Evolutionary conservation across 108 stramenopile genomes (phyloP).

Genomic region (Seminavis robusta): DNA sequence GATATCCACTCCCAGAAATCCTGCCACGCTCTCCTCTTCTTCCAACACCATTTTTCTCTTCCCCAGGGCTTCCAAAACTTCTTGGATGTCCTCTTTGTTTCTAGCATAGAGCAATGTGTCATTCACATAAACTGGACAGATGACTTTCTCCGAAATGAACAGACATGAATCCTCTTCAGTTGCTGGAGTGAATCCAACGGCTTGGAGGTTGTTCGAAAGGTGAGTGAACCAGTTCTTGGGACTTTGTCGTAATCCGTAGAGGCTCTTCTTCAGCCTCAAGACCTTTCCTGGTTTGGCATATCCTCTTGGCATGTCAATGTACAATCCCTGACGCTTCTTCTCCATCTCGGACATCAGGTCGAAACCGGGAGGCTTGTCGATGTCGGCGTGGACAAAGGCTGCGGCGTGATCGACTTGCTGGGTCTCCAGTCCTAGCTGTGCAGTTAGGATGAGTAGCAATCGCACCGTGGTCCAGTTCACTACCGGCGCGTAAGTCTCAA

Average conservation of each 20-base stretch:
- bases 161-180: slow-evolving; percentile 47
- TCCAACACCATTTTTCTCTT: background rate
- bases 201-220: too few relatives aligned
- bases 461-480: slow-evolving; percentile 40
- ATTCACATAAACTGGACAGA: slow-evolving; percentile 48
- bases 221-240: slow-evolving; percentile 26
- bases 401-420: slow-evolving; percentile 21
- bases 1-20: slow-evolving; percentile 43
- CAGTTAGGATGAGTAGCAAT: slow-evolving; percentile 12
- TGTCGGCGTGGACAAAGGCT: slow-evolving; percentile 29
- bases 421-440: slow-evolving; percentile 10
- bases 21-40: slow-evolving; percentile 28
- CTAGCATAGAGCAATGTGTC: slow-evolving; percentile 25
- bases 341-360: too few relatives aligned
- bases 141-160: slow-evolving; percentile 28
- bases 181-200: too few relatives aligned
- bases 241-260: slow-evolving; percentile 21
- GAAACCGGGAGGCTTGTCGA: too few relatives aligned
- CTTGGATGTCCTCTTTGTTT: slow-evolving; percentile 3
- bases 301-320: slow-evolving; percentile 45
- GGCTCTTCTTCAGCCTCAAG: slow-evolving; percentile 22
- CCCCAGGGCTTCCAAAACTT: slow-evolving; percentile 2
- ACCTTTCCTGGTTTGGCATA: slow-evolving; percentile 33
- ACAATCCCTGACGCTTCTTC: slow-evolving; percentile 12
- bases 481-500: slow-evolving; percentile 42